Percentiles rank a stretch among this genome's conserved stretches.
Evolutionary conservation across 345 rosid genomes (phyloP).

Genomic region (Diplotaxis tenuifolia): DNA sequence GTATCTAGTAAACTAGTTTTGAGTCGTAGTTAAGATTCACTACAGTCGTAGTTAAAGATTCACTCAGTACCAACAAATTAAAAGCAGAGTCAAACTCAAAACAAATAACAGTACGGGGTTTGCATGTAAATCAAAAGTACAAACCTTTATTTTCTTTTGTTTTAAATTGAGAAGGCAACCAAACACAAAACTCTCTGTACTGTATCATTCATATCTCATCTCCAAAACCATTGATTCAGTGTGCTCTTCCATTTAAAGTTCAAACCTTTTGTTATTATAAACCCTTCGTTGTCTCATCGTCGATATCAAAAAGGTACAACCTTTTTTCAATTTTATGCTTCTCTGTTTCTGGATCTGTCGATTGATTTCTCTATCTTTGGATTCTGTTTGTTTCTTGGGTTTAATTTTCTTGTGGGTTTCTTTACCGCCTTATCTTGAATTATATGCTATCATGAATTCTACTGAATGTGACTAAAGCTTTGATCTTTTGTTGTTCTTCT

Average conservation of each 20-base stretch:
- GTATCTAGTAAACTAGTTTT: background rate
- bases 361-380: background rate
- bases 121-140: conserved; percentile 9
- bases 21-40: background rate
- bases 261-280: background rate
- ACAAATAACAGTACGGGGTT: background rate
- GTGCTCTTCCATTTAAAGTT: background rate
- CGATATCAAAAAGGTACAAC: conserved; percentile 18
- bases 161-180: background rate
- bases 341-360: conserved; percentile 14
- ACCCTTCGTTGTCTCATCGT: conserved; percentile 11
- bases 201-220: background rate
- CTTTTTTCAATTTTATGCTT: conserved; percentile 5
- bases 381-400: background rate
- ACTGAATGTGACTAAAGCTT: background rate
- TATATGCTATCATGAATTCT: background rate
- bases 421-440: background rate
- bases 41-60: background rate
- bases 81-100: background rate
- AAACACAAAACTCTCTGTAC: background rate
- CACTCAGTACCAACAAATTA: background rate
- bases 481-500: background rate
- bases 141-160: background rate
- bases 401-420: background rate
- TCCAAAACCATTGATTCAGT: conserved; percentile 2